phyloP scores from a whole-genome alignment of 148 eudicot genomes.

The Vaccinium vitisidaea region DNA sequence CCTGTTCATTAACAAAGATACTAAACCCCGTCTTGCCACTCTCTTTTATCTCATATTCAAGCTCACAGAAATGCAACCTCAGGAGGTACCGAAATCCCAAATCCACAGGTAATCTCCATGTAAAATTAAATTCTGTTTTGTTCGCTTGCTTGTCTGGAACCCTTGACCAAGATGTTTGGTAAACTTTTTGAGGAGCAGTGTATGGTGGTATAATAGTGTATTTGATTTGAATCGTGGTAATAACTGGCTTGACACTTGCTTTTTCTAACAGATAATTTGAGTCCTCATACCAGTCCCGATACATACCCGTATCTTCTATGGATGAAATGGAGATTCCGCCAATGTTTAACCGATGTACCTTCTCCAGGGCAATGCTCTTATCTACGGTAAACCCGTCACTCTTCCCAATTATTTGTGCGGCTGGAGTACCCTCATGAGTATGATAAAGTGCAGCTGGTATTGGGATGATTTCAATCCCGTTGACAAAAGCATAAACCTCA shows the following conservation, averaged over 20 bases:
- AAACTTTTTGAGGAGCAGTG: slow-evolving; percentile 33
- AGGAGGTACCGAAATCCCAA: slow-evolving; percentile 38
- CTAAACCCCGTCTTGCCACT: slow-evolving; percentile 6
- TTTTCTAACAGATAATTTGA: neutral
- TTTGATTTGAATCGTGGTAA: slow-evolving; percentile 9
- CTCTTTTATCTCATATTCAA: slow-evolving; percentile 9
- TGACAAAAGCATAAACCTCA: slow-evolving; percentile 36
- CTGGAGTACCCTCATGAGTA: neutral
- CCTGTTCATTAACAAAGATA: slow-evolving; percentile 25
- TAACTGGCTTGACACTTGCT: neutral
- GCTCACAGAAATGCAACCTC: slow-evolving; percentile 44
- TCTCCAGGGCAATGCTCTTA: slow-evolving; percentile 33
- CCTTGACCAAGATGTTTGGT: slow-evolving; percentile 23
- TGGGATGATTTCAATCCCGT: slow-evolving; percentile 49
- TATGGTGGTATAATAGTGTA: slow-evolving; percentile 16
- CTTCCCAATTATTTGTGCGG: slow-evolving; percentile 22
- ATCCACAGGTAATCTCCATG: slow-evolving; percentile 38
- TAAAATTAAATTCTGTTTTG: slow-evolving; percentile 10
- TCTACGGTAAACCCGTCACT: slow-evolving; percentile 2
- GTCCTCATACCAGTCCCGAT: slow-evolving; percentile 29
- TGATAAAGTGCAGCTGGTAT: slow-evolving; percentile 37
- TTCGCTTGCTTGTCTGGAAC: neutral
- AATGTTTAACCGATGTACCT: slow-evolving; percentile 28
- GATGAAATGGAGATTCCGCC: slow-evolving; percentile 22
- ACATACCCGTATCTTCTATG: slow-evolving; percentile 20